Evolutionary conservation across 805 yeast species (phyloP).

Genomic region (Lachancea thermotolerans): DNA sequence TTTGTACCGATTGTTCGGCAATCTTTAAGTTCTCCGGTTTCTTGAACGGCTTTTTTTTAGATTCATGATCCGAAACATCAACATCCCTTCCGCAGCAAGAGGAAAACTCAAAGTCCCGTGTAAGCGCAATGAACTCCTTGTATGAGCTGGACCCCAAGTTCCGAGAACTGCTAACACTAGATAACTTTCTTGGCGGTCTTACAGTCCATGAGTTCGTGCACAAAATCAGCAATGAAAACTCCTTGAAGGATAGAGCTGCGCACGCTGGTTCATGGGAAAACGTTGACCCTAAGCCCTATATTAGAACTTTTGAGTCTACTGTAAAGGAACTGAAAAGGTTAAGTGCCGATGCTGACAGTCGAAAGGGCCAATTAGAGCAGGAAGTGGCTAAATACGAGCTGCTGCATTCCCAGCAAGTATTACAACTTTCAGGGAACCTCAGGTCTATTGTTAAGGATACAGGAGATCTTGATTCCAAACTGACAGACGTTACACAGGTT

Average conservation of each 20-base stretch:
- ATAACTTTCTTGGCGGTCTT: constrained; percentile 60
- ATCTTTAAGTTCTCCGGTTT: no score
- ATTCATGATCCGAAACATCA: no score
- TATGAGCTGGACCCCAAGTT: constrained; percentile 63
- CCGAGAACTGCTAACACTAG: constrained; percentile 47
- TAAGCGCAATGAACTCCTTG: constrained; percentile 34
- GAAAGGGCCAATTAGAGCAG: constrained; percentile 45
- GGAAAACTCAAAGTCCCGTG: background rate
- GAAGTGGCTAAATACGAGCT: constrained; percentile 57
- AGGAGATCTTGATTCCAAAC: constrained; percentile 23
- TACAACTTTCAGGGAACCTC: constrained; percentile 31
- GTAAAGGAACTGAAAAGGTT: constrained; percentile 62
- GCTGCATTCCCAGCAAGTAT: constrained; percentile 60
- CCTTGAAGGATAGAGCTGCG: constrained; percentile 11
- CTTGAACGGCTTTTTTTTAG: no score
- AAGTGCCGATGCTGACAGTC: constrained; percentile 45
- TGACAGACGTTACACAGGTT: constrained; percentile 45
- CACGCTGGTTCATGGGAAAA: constrained; percentile 13
- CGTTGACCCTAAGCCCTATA: constrained; percentile 89
- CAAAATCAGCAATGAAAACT: constrained; percentile 62
- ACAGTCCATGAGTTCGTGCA: constrained; percentile 78
- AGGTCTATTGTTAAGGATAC: constrained; percentile 18
- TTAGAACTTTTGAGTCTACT: constrained; percentile 85
- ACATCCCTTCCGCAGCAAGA: no score
- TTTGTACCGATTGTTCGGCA: background rate